phyloP scores from a whole-genome alignment of 805 yeast species.

The Nakazawaea wyomingensis region DNA sequence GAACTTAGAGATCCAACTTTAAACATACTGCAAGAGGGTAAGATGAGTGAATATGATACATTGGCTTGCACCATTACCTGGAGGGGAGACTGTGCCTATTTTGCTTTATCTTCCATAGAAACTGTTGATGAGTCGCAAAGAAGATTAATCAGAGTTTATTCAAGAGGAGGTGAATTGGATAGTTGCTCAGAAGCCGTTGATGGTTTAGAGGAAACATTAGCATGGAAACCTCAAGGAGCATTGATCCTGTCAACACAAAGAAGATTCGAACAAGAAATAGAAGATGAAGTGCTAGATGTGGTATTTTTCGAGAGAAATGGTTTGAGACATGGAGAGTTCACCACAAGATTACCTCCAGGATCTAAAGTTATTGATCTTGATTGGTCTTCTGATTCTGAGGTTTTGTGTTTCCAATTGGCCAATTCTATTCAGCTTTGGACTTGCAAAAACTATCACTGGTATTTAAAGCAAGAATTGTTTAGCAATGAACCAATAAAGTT shows the following conservation, averaged over 20 bases:
- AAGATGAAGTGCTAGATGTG: slow-evolving; percentile 42
- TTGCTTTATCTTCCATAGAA: slow-evolving; percentile 65
- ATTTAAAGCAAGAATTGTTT: slow-evolving; percentile 72
- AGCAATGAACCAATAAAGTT: slow-evolving; percentile 33
- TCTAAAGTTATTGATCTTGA: slow-evolving; percentile 46
- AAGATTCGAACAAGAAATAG: slow-evolving; percentile 44
- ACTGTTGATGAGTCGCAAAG: slow-evolving; percentile 40
- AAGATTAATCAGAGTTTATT: slow-evolving; percentile 79
- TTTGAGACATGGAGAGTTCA: slow-evolving; percentile 81
- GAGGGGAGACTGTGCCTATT: slow-evolving; percentile 93
- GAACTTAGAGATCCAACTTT: slow-evolving; percentile 85
- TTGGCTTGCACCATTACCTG: slow-evolving; percentile 57
- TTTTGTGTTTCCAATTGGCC: slow-evolving; percentile 61
- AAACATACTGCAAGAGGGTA: slow-evolving; percentile 66
- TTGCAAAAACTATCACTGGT: slow-evolving; percentile 92
- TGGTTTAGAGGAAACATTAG: slow-evolving; percentile 63
- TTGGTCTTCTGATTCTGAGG: slow-evolving; percentile 82
- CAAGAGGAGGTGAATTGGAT: slow-evolving; percentile 71
- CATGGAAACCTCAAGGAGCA: slow-evolving; percentile 93
- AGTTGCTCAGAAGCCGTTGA: slow-evolving; percentile 89
- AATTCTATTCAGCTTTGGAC: slow-evolving; percentile 84
- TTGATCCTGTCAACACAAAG: slow-evolving; percentile 80
- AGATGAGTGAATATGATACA: slow-evolving; percentile 50
- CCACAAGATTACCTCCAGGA: slow-evolving; percentile 52
- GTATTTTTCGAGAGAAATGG: slow-evolving; percentile 94